A percentile compares a stretch with the other conserved stretches of the same genome.
phyloP scores from a whole-genome alignment of 2,329 filamentous ascomycete genomes.

The Byssothecium circinans region DNA sequence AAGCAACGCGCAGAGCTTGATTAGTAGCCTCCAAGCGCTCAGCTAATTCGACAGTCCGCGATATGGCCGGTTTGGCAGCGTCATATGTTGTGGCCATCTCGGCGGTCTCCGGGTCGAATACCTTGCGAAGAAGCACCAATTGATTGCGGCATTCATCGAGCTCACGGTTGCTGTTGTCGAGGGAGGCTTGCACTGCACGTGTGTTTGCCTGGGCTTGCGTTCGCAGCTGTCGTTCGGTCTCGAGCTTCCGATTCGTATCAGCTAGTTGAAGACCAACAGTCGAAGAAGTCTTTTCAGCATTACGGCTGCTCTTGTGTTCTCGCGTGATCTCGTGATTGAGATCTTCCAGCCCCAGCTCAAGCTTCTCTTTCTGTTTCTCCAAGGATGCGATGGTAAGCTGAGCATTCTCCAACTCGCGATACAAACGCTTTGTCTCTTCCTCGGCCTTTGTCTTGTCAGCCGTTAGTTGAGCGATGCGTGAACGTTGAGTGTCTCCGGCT shows the following conservation, averaged over 20 bases:
- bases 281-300: conserved; percentile 85
- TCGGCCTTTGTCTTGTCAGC: conserved; percentile 81
- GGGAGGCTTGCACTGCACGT: conserved; percentile 73
- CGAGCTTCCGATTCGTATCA: conserved; percentile 84
- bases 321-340: conserved; percentile 87
- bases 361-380: conserved; percentile 93
- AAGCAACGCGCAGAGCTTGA: conserved; percentile 80
- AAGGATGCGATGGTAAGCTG: conserved; percentile 80
- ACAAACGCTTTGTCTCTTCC: conserved; percentile 77
- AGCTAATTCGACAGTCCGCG: conserved; percentile 71
- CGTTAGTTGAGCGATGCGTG: conserved; percentile 74
- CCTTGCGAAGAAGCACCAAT: conserved; percentile 78
- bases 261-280: conserved; percentile 79
- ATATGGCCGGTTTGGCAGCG: conserved; percentile 68
- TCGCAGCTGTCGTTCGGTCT: conserved; percentile 84
- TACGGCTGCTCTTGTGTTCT: conserved; percentile 86
- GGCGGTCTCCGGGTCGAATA: conserved; percentile 76
- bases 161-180: conserved; percentile 81
- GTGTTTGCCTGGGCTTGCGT: conserved; percentile 84
- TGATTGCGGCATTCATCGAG: conserved; percentile 78
- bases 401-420: conserved; percentile 81
- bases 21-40: conserved; percentile 87
- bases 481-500: conserved; percentile 79
- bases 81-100: conserved; percentile 70
- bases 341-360: conserved; percentile 85